phyloP scores from a whole-genome alignment of 228 moss, liverwort and hornwort species.

The Sphagnum fallax region DNA sequence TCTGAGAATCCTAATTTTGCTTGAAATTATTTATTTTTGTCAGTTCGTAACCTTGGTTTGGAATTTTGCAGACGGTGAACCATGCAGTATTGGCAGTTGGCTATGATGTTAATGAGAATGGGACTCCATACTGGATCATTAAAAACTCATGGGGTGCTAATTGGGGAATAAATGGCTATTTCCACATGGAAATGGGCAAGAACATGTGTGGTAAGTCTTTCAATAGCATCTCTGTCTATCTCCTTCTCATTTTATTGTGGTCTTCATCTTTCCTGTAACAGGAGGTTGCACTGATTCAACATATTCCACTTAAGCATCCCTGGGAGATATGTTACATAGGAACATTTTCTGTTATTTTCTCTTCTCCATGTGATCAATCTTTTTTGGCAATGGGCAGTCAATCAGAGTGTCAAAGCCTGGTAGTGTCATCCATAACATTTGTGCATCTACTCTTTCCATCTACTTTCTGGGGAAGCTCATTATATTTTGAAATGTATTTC shows the following conservation, averaged over 20 bases:
- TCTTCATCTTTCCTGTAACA: not conserved
- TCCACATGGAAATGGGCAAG: slow-evolving; percentile 92
- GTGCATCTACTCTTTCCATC: too few relatives aligned
- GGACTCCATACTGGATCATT: slow-evolving; percentile 84
- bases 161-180: slow-evolving; percentile 82
- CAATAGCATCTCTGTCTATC: not conserved
- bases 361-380: too few relatives aligned
- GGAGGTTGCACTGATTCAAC: too few relatives aligned
- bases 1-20: too few relatives aligned
- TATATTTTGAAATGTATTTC: too few relatives aligned
- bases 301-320: not conserved
- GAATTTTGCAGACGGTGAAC: slow-evolving; percentile 71
- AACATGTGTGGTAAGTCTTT: slow-evolving; percentile 96
- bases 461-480: too few relatives aligned
- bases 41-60: not conserved
- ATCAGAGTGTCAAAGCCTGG: too few relatives aligned
- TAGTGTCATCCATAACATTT: too few relatives aligned
- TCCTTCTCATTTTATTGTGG: not conserved
- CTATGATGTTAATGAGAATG: slow-evolving; percentile 61
- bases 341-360: too few relatives aligned
- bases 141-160: slow-evolving; percentile 88
- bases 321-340: not conserved
- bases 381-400: too few relatives aligned
- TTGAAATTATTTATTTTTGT: too few relatives aligned
- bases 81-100: slow-evolving; percentile 98